These are phyloP conservation scores for Diplocarpon mali DNA, from an alignment of 2,329 filamentous ascomycete species.

Conservation along the genomic window DNA sequence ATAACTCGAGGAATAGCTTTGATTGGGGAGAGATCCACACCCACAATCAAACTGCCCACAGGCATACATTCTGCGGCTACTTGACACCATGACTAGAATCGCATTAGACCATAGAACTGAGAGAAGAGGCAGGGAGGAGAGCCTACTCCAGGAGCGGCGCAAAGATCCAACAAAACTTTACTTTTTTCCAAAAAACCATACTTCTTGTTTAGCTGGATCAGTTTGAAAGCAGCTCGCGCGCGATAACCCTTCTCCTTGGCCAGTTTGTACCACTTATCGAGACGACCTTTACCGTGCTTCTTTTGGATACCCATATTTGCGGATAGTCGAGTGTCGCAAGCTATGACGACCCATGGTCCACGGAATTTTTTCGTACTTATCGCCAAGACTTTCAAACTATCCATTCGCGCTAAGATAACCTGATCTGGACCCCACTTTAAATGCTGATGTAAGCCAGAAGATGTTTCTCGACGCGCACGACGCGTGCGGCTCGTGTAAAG, in stretches of 20 bases:
- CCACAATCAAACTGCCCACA: slow-evolving; percentile 76
- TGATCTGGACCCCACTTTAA: background rate
- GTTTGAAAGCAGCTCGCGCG: slow-evolving; percentile 91
- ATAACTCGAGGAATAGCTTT: slow-evolving; percentile 92
- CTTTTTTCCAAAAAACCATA: slow-evolving; percentile 97
- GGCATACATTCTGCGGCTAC: slow-evolving; percentile 96
- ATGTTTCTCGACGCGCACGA: background rate
- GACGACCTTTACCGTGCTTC: slow-evolving; percentile 96
- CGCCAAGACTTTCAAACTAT: slow-evolving; percentile 1
- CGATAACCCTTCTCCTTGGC: slow-evolving; percentile 97
- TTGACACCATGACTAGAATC: slow-evolving; percentile 78
- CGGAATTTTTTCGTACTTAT: slow-evolving; percentile 1
- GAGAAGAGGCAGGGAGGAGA: slow-evolving; percentile 16
- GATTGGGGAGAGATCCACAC: slow-evolving; percentile 89
- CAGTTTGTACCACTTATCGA: slow-evolving; percentile 98
- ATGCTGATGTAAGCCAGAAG: no score
- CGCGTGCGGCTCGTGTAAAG: slow-evolving; percentile 5
- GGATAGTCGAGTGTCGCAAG: background rate
- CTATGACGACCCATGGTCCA: background rate
- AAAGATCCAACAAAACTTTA: slow-evolving; percentile 93
- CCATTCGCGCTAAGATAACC: slow-evolving; percentile 3
- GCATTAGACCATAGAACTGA: slow-evolving; percentile 13
- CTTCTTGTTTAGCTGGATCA: slow-evolving; percentile 98
- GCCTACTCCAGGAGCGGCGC: slow-evolving; percentile 82
- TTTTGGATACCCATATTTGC: slow-evolving; percentile 83